These are phyloP conservation scores for Cercospora beticola DNA, from an alignment of 2,329 filamentous ascomycete genomes.

Conservation along the genomic window DNA sequence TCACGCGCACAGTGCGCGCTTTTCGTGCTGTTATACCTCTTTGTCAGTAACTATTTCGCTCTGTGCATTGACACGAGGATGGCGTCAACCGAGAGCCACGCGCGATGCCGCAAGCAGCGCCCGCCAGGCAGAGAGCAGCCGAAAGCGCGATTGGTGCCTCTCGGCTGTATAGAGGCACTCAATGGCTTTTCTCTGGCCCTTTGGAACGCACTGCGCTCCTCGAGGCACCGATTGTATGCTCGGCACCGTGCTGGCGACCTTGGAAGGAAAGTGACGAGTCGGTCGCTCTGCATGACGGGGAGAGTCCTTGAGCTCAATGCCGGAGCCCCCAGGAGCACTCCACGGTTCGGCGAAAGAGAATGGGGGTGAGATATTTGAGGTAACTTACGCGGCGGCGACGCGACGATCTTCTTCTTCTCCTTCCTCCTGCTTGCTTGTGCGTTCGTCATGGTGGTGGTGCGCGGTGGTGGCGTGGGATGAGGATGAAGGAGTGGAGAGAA, in stretches of 20 bases:
- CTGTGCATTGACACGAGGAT: neutral
- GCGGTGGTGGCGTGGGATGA: neutral
- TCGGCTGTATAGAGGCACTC: too few species aligned
- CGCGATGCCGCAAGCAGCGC: neutral
- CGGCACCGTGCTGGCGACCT: too few species aligned
- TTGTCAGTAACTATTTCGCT: neutral
- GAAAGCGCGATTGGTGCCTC: neutral
- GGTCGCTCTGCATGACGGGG: neutral
- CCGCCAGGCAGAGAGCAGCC: neutral
- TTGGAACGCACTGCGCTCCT: too few species aligned
- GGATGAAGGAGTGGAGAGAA: neutral
- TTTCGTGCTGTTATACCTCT: neutral
- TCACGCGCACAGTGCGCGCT: neutral
- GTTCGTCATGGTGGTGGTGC: neutral
- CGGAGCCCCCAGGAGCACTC: neutral
- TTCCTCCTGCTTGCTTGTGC: neutral
- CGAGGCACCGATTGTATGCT: too few species aligned
- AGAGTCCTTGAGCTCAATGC: neutral
- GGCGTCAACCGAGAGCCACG: neutral
- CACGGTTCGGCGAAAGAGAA: neutral
- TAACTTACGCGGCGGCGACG: neutral
- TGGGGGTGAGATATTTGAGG: neutral
- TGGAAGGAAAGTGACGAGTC: neutral
- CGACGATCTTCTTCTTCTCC: neutral
- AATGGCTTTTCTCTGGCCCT: too few species aligned